Conservation (phyloP, 2,329 filamentous ascomycete species). For the Alternaria metachromatica region DNA sequence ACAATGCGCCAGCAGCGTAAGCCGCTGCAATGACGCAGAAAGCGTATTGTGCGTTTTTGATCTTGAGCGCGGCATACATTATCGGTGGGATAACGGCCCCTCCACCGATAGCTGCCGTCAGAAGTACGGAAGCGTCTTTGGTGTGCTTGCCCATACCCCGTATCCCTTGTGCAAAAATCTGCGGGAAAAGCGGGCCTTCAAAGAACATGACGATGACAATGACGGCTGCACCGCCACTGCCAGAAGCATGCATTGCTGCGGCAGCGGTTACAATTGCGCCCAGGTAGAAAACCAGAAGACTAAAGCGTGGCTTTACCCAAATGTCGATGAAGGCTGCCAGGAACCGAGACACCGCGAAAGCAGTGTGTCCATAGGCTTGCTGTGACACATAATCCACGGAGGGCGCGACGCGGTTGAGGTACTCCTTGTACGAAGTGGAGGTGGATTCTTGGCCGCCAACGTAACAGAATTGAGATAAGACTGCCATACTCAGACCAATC, state of each 20-base stretch:
- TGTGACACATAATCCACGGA: conserved; percentile 50
- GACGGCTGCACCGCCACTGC: conserved; percentile 54
- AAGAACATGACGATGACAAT: conserved; percentile 64
- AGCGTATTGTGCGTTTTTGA: conserved; percentile 54
- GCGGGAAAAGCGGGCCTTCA: conserved; percentile 66
- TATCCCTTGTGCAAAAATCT: conserved; percentile 64
- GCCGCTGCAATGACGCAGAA: conserved; percentile 61
- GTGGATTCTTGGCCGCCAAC: conserved; percentile 66
- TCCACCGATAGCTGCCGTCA: conserved; percentile 63
- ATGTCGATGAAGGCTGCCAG: conserved; percentile 60
- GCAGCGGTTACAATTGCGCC: conserved; percentile 61
- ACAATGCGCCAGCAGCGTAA: conserved; percentile 59
- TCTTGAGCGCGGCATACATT: conserved; percentile 54
- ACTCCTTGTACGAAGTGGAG: conserved; percentile 56
- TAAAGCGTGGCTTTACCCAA: conserved; percentile 64
- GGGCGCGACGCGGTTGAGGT: conserved; percentile 52
- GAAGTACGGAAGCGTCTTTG: conserved; percentile 61
- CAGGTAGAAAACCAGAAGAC: conserved; percentile 61
- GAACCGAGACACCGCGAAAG: conserved; percentile 66
- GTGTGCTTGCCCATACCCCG: conserved; percentile 65
- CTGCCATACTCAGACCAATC: conserved; percentile 62
- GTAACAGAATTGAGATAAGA: conserved; percentile 66
- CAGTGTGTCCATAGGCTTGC: conserved; percentile 62
- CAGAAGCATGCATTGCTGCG: conserved; percentile 57
- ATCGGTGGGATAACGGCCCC: conserved; percentile 64